Evolutionary conservation across 2,329 filamentous ascomycete species (phyloP), one percentile per base, ranked within the genome.

Genomic region (Metarhizium guizhouense): DNA sequence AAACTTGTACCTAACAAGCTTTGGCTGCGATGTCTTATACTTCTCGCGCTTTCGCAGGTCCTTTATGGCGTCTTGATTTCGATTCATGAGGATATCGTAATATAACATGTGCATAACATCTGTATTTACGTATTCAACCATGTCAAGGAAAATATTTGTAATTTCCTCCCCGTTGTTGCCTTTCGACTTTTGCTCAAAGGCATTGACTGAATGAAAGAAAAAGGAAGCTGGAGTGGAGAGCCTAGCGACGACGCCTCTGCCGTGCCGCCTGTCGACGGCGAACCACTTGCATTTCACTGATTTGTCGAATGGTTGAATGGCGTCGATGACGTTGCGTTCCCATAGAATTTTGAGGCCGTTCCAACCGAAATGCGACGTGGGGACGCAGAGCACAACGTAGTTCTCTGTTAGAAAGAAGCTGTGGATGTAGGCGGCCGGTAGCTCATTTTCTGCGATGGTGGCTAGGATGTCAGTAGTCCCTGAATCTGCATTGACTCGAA

Each of bases 141-240:
- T 66, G 58, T 95, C 90, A 54, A 85, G 82, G 34, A 84, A 73
- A 18, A 94, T 75, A 57, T 84, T 76, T 1, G 61, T 67, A 13
- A 54, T 53, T 10, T 62, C 56, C 11, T 64, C 56, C 2, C 65
- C 65, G 0, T 66, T 62, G 1, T 75, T 71, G 2, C 69, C 70
- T 34, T 72, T 67, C 0, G 64, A 57, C 0, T 63, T 60, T 59
- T 88, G 80, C 63, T 93, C 87, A 66, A 85, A 94, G 0, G 88
- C 81, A 61, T 95, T 95, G 65, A 90, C 75, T 0, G 81, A 82
- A 70, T 95, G 90, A 68, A 95, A 95, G 69, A 83, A 86, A 74
- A 92, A 95, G 50, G 84, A 84, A 0, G 87, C 79, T 0, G 81
- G 77, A 16, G 82, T 86, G 18, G 85, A 79, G 63, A 87, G 92